These are phyloP conservation scores for Mortierella sp. DNA, from an alignment of 371 early-diverging fungal species.

Conservation along the genomic window DNA sequence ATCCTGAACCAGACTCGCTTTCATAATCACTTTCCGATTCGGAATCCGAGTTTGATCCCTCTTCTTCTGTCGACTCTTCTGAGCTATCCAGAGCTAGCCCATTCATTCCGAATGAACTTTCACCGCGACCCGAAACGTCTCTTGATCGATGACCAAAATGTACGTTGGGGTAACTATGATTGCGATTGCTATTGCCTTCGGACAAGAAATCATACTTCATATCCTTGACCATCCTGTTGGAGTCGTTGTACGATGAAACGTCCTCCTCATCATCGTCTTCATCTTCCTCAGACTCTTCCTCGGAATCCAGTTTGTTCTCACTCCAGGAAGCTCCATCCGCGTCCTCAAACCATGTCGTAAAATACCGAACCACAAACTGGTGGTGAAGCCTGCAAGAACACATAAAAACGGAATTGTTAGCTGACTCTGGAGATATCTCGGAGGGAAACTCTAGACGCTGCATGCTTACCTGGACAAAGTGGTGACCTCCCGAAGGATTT, in stretches of 20 bases:
- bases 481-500: constrained; percentile 92
- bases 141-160: constrained; percentile 56
- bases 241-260: constrained; percentile 25
- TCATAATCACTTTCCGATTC: constrained; percentile 59
- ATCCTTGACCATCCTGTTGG: constrained; percentile 58
- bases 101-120: constrained; percentile 55
- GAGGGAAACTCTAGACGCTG: neutral
- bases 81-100: constrained; percentile 62
- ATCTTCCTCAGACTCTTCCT: constrained; percentile 55
- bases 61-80: constrained; percentile 37
- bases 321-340: constrained; percentile 62
- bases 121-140: constrained; percentile 35
- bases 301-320: constrained; percentile 59
- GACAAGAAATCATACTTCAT: constrained; percentile 70
- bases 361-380: constrained; percentile 93
- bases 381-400: constrained; percentile 77
- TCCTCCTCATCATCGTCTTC: constrained; percentile 60
- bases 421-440: neutral
- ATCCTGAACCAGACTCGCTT: constrained; percentile 60
- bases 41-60: constrained; percentile 53
- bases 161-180: constrained; percentile 65
- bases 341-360: constrained; percentile 95
- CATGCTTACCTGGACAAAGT: constrained; percentile 74
- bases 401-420: neutral
- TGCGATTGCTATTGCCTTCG: constrained; percentile 58